These are phyloP conservation scores for Aspergillus carbonarius DNA, from an alignment of 2,329 filamentous ascomycete species.

Conservation along the genomic window DNA sequence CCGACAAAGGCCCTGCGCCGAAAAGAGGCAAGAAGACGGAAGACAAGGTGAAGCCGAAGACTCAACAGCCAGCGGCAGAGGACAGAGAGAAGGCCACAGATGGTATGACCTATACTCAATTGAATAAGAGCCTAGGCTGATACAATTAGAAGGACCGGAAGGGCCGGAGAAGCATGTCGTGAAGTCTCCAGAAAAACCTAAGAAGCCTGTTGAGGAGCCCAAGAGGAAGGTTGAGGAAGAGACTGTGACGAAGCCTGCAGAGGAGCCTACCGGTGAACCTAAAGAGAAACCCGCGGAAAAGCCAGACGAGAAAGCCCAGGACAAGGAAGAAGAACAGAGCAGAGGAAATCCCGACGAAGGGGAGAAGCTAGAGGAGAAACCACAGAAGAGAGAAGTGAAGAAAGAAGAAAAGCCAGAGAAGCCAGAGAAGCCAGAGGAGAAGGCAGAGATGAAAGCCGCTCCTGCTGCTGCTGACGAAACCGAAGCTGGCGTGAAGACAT, in stretches of 20 bases:
- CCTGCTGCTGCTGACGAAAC: slow-evolving; percentile 14
- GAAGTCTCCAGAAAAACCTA: slow-evolving; percentile 1
- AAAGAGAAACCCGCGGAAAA: slow-evolving; percentile 1
- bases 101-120: not conserved
- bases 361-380: slow-evolving; percentile 1
- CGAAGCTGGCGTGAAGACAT: slow-evolving; percentile 49
- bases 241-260: not conserved
- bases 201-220: slow-evolving; percentile 13
- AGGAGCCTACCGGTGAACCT: not conserved
- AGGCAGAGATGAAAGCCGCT: slow-evolving; percentile 11
- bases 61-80: slow-evolving; percentile 11
- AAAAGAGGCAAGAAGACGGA: slow-evolving; percentile 43
- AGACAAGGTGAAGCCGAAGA: slow-evolving; percentile 12
- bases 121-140: not conserved
- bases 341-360: slow-evolving; percentile 2
- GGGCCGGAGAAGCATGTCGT: slow-evolving; percentile 2
- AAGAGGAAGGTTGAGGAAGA: slow-evolving; percentile 13
- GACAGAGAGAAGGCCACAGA: slow-evolving; percentile 12
- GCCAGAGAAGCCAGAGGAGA: slow-evolving; percentile 13
- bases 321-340: slow-evolving; percentile 7
- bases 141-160: not conserved
- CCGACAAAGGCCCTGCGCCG: slow-evolving; percentile 24
- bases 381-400: not conserved
- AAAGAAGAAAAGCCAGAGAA: slow-evolving; percentile 12
- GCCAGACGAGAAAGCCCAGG: slow-evolving; percentile 3